Evolutionary conservation across 305 asterid species (phyloP).

Genomic region (Ajuga reptans): DNA sequence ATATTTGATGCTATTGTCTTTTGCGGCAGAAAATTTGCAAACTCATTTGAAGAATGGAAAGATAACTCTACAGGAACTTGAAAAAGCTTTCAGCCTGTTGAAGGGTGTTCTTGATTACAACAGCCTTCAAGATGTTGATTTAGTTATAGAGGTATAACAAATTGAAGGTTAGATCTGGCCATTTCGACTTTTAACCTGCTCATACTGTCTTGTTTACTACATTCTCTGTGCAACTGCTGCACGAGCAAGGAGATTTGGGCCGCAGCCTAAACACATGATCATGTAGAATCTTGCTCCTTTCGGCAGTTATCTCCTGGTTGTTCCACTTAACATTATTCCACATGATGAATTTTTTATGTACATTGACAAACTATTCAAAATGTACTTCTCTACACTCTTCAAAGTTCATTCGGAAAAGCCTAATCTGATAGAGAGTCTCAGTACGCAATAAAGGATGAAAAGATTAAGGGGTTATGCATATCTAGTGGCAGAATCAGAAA

Average conservation of each 20-base stretch:
- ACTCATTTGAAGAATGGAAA: constrained; percentile 33
- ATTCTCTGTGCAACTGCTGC: constrained; percentile 2
- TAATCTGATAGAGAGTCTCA: background rate
- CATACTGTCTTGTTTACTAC: background rate
- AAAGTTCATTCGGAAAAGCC: background rate
- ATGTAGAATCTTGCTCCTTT: background rate
- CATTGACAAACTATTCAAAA: background rate
- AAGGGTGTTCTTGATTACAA: constrained; percentile 41
- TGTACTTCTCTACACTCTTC: background rate
- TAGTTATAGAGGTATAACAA: constrained; percentile 49
- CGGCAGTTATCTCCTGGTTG: background rate
- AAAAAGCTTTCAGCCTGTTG: constrained; percentile 32
- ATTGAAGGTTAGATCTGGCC: background rate
- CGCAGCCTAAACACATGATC: background rate
- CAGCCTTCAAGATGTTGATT: constrained; percentile 38
- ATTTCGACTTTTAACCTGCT: background rate
- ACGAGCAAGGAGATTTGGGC: background rate
- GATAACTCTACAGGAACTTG: constrained; percentile 23
- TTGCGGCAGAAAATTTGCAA: constrained; percentile 32
- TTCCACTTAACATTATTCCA: background rate
- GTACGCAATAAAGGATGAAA: background rate
- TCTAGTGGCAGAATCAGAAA: background rate
- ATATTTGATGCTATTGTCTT: constrained; percentile 14
- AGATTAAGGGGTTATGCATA: background rate
- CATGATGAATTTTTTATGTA: background rate